phyloP scores from a whole-genome alignment of 2,329 filamentous ascomycete genomes.

The Calonectria multiphialidica region DNA sequence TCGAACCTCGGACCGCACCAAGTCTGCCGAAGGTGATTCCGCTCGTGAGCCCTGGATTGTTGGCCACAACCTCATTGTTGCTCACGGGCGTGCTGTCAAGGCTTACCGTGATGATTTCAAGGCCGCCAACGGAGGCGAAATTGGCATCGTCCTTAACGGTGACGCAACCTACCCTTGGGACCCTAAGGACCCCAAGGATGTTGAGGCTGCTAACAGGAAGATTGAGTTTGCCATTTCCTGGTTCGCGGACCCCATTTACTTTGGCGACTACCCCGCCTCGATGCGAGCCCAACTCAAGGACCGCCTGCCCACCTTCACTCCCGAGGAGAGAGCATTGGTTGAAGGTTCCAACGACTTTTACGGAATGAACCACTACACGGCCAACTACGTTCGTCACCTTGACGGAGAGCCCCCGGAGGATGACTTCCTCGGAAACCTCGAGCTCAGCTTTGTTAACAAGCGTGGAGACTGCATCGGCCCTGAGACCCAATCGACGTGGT shows the following conservation, averaged over 20 bases:
- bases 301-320: conserved; percentile 80
- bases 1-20: conserved; percentile 80
- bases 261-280: conserved; percentile 84
- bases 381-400: conserved; percentile 86
- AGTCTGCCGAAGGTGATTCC: conserved; percentile 79
- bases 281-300: conserved; percentile 86
- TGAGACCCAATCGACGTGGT: conserved; percentile 86
- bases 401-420: conserved; percentile 69
- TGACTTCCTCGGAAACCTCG: conserved; percentile 82
- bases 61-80: conserved; percentile 83
- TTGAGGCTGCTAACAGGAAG: conserved; percentile 83
- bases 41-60: conserved; percentile 85
- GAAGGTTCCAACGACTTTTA: conserved; percentile 93
- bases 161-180: conserved; percentile 90
- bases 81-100: conserved; percentile 85
- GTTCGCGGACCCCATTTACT: conserved; percentile 91
- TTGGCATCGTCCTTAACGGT: conserved; percentile 90
- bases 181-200: conserved; percentile 77
- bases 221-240: conserved; percentile 89
- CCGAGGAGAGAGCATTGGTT: conserved; percentile 79
- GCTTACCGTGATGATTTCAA: conserved; percentile 88
- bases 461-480: conserved; percentile 80
- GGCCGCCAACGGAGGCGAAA: conserved; percentile 76
- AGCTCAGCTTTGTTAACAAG: conserved; percentile 79
- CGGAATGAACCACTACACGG: conserved; percentile 94